Base-by-base conservation (phyloP, 768 basidiomycete species). In the Termitomyces sp. region DNA sequence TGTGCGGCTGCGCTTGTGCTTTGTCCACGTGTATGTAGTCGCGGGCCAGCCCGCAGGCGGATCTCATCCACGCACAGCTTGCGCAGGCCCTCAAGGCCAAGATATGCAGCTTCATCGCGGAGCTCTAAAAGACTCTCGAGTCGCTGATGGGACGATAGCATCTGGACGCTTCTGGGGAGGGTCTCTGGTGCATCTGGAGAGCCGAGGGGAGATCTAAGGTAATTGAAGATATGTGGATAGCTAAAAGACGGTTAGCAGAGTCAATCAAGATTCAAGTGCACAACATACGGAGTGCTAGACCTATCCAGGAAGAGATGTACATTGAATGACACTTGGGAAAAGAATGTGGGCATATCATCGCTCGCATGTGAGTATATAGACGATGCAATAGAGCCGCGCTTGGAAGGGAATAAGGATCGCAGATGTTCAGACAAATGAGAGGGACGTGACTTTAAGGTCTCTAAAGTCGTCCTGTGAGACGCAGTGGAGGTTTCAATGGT, bases 281-380 rank as follows among this genome's bases (percentile, higher is more conserved):
- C 38, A 11, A 82, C 91, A 79, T 74, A 92, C 90, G 92, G 88
- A 35, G 85, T 77, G 66, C 91, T 92, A 0, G 92, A 82, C 28
- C 92, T 80, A 69, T 94, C 92, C 24, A 94, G 76, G 74, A 94
- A 94, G 15, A 94, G 67, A 63, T 92, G 89, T 39, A 92, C 72
- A 48, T 73, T 78, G 40, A 75, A 74, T 6, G 83, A 77, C 2
- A 79, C 69, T 28, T 77, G 79, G 1, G 78, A 66, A 4, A 87
- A 69, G 42, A 84, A 73, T 7, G 65, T 91, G 90, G 33, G 79
- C 68, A 89, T 69, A 59, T 81, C 78, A 20, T 82, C 80, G 45
- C 82, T 85, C 2, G 75, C 74, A 51, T 77, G 79, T 15, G 85
- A 86, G 66, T 85, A 82, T 2, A 86, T 70, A 6, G 89, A 87